phyloP scores from a whole-genome alignment of 768 basidiomycete genomes.

The Rhizopogon salebrosus region DNA sequence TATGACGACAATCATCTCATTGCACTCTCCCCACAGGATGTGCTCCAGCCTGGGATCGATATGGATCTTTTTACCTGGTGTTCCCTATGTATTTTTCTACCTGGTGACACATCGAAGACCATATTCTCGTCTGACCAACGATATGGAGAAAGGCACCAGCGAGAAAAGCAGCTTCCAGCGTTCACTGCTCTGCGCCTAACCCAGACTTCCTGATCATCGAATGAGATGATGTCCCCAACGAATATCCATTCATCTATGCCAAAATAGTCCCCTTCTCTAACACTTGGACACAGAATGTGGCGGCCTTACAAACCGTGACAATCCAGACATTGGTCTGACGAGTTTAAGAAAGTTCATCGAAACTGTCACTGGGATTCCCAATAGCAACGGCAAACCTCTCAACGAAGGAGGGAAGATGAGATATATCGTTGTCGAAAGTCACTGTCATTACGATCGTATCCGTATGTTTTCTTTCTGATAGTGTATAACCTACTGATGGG shows the following conservation, averaged over 20 bases:
- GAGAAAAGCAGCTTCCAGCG: constrained; percentile 15
- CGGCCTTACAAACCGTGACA: constrained; percentile 37
- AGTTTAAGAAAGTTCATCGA: constrained; percentile 47
- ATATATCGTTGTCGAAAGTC: constrained; percentile 46
- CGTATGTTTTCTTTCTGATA: constrained; percentile 30
- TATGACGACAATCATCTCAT: constrained; percentile 2
- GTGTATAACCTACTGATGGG: neutral
- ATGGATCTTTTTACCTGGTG: neutral
- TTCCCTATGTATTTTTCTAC: constrained; percentile 5
- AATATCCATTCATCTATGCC: constrained; percentile 52
- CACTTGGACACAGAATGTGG: constrained; percentile 55
- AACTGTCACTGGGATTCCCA: constrained; percentile 33
- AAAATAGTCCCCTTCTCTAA: constrained; percentile 34
- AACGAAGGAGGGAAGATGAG: constrained; percentile 36
- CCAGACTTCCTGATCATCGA: constrained; percentile 42
- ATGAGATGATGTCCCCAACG: constrained; percentile 44
- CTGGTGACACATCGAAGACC: neutral
- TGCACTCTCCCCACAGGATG: constrained; percentile 2
- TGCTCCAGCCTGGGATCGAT: neutral
- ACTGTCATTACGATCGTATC: constrained; percentile 59
- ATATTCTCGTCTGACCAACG: neutral
- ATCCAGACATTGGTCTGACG: constrained; percentile 35
- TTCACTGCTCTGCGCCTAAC: constrained; percentile 33
- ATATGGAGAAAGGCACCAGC: too few relatives aligned
- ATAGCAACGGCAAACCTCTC: constrained; percentile 39